Evolutionary conservation across 352 stramenopile genomes (phyloP).

Genomic region (Globisporangium apiculatum): DNA sequence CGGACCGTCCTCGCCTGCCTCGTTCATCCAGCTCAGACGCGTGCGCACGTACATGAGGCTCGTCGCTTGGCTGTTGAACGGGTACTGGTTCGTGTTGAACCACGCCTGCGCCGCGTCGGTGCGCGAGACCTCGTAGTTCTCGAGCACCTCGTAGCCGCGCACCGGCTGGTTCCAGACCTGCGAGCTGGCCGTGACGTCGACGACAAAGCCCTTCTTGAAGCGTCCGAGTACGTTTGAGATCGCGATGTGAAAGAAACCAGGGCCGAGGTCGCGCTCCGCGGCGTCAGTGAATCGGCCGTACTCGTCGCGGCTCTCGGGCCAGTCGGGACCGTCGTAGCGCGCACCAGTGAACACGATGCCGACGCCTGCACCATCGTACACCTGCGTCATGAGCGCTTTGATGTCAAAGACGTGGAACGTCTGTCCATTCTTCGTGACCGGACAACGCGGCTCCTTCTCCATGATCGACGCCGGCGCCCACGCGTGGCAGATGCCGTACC

Average conservation of each 20-base stretch:
- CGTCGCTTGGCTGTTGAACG: constrained; percentile 37
- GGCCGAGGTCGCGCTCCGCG: too few relatives aligned
- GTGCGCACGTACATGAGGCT: constrained; percentile 38
- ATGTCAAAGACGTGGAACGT: too few relatives aligned
- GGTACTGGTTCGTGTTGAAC: constrained; percentile 34
- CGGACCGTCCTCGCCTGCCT: constrained; percentile 8
- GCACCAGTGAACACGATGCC: too few relatives aligned
- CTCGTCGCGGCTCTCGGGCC: too few relatives aligned
- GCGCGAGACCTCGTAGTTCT: constrained; percentile 22
- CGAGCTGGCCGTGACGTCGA: constrained; percentile 6
- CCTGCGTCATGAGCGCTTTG: too few relatives aligned
- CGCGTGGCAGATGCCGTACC: constrained; percentile 17
- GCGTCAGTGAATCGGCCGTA: too few relatives aligned
- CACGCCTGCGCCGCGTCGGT: constrained; percentile 25
- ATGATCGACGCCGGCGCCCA: constrained; percentile 11
- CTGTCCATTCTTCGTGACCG: too few relatives aligned
- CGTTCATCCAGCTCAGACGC: constrained; percentile 35
- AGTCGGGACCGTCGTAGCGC: too few relatives aligned
- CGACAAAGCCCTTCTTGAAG: constrained; percentile 9
- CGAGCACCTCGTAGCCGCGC: constrained; percentile 29
- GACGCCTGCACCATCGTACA: too few relatives aligned
- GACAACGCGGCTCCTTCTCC: constrained; percentile 9
- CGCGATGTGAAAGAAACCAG: too few relatives aligned
- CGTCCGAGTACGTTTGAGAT: constrained; percentile 9
- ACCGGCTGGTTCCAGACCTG: constrained; percentile 62